These are phyloP conservation scores for Lepiota venenata DNA, from an alignment of 768 basidiomycete species.

Conservation along the genomic window DNA sequence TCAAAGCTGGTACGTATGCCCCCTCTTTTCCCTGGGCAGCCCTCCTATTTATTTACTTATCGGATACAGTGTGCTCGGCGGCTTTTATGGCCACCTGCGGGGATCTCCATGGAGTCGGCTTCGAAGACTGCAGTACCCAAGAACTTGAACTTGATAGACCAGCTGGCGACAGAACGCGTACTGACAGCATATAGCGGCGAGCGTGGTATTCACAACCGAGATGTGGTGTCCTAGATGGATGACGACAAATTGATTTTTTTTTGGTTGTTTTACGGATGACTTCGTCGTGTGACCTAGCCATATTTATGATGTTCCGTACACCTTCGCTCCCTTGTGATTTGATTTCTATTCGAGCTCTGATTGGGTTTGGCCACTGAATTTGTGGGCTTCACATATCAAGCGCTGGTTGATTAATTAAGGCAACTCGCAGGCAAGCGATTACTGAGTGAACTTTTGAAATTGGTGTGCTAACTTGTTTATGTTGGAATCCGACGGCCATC, in stretches of 20 bases:
- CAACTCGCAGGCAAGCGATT: no score
- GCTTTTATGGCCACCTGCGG: conserved; percentile 38
- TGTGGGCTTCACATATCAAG: no score
- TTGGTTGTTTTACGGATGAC: not conserved
- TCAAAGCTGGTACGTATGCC: conserved; percentile 64
- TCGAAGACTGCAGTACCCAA: conserved; percentile 60
- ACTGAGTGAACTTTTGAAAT: no score
- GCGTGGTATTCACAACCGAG: conserved; percentile 36
- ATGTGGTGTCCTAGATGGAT: conserved; percentile 46
- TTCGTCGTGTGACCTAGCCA: not conserved
- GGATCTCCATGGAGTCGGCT: conserved; percentile 37
- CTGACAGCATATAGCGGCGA: conserved; percentile 57
- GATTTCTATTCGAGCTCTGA: not conserved
- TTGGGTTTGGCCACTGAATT: no score
- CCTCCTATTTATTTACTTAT: not conserved
- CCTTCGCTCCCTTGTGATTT: not conserved
- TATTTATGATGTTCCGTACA: not conserved
- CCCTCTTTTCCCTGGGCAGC: not conserved
- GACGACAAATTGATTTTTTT: conserved; percentile 19
- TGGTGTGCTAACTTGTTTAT: no score
- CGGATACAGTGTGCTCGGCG: conserved; percentile 54
- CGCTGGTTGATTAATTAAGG: no score
- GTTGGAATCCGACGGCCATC: no score
- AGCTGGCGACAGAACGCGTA: conserved; percentile 70
- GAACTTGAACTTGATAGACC: conserved; percentile 56